Percentiles rank a stretch among this genome's conserved stretches.
Evolutionary conservation across 257 asterid species (phyloP).

Genomic region (Jasminum sambac): DNA sequence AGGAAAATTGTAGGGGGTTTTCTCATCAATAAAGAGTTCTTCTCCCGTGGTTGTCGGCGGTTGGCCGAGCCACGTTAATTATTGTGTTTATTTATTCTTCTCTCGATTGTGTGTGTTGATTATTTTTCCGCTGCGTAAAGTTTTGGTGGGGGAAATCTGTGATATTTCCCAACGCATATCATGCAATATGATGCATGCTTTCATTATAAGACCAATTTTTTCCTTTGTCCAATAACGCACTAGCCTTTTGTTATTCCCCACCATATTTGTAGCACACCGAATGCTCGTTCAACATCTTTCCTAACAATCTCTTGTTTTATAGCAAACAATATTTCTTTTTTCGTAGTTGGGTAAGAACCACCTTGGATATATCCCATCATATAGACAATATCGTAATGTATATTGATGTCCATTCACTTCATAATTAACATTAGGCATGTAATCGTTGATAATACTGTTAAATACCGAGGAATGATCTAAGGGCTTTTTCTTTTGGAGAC

Average conservation of each 20-base stretch:
- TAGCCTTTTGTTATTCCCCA: neutral
- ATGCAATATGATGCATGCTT: neutral
- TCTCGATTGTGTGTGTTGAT: no score
- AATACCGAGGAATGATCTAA: constrained; percentile 12
- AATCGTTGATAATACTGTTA: neutral
- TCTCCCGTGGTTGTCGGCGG: no score
- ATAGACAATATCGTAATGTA: constrained; percentile 6
- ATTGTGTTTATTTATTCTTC: no score
- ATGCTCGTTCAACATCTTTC: neutral
- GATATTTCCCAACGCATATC: no score
- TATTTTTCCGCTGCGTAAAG: no score
- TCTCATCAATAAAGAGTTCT: no score
- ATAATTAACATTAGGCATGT: constrained; percentile 6
- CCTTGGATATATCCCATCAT: constrained; percentile 10
- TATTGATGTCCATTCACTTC: constrained; percentile 7
- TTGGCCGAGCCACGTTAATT: no score
- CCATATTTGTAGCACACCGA: neutral
- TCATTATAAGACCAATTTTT: neutral
- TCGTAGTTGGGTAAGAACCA: neutral
- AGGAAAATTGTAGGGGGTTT: no score
- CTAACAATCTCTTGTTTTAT: neutral
- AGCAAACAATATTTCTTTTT: neutral
- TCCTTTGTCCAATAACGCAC: neutral
- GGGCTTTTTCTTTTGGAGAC: constrained; percentile 8
- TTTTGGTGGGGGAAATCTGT: no score